Percentiles rank a stretch among this genome's conserved stretches.
Conservation (phyloP, 2,329 filamentous ascomycete genomes). For the Colletotrichum tropicicola region DNA sequence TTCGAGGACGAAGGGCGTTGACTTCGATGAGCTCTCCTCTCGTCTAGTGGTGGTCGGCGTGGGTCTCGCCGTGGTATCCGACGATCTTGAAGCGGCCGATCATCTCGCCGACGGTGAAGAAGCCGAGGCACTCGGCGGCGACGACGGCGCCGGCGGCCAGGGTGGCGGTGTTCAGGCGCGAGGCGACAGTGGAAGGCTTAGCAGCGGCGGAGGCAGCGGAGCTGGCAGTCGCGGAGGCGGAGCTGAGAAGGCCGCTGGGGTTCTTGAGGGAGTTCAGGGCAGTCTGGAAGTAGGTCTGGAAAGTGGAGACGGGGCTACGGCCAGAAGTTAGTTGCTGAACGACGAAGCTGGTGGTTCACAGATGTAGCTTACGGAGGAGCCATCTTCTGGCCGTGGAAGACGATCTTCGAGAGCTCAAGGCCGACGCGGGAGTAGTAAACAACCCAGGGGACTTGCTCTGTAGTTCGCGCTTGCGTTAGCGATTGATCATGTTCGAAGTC, state of each 20-base stretch:
- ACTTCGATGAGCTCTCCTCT: not conserved
- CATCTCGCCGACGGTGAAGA: constrained; percentile 98
- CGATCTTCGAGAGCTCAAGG: constrained; percentile 86
- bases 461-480: constrained; percentile 28
- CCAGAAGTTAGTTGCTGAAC: not conserved
- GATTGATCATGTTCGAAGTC: not conserved
- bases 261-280: constrained; percentile 76
- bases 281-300: constrained; percentile 88
- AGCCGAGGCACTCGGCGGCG: constrained; percentile 86
- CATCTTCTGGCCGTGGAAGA: constrained; percentile 92
- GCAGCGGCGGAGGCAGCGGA: constrained; percentile 64
- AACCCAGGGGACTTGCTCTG: constrained; percentile 86
- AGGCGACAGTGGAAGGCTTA: constrained; percentile 42
- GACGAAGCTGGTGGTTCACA: constrained; percentile 16
- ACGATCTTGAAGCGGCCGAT: constrained; percentile 94
- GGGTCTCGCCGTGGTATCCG: constrained; percentile 81
- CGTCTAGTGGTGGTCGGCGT: constrained; percentile 66
- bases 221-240: constrained; percentile 65
- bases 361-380: constrained; percentile 82
- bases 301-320: constrained; percentile 76
- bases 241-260: constrained; percentile 67
- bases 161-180: constrained; percentile 71
- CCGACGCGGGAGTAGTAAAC: constrained; percentile 93
- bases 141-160: constrained; percentile 80
- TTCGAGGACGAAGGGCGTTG: not conserved